phyloP scores from a whole-genome alignment of 208 protist genomes.

The Acanthamoeba royreba region DNA sequence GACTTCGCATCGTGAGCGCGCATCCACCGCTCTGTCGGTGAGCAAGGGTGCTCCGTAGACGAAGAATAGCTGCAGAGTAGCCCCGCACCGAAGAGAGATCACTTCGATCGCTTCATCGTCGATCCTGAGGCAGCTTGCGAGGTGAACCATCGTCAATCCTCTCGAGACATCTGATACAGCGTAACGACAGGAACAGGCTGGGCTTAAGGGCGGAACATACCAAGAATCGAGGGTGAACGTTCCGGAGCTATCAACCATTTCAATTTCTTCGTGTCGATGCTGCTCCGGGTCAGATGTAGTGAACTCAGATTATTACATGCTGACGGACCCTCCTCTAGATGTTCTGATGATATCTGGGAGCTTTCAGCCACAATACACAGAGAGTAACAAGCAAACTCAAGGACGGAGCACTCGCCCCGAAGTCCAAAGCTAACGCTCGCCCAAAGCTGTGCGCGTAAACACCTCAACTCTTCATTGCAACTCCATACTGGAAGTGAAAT shows the following conservation, averaged over 20 bases:
- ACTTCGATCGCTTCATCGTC: background rate
- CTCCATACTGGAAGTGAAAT: no score
- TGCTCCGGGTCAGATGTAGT: background rate
- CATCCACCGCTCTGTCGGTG: no score
- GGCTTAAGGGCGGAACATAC: background rate
- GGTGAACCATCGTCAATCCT: background rate
- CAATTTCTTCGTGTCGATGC: background rate
- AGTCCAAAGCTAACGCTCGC: no score
- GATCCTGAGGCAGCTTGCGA: background rate
- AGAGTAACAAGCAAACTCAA: no score
- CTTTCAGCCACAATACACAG: background rate
- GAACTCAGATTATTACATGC: background rate
- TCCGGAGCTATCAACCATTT: background rate
- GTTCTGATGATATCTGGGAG: background rate
- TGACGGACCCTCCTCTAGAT: background rate
- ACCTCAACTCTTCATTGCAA: no score
- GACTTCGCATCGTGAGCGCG: no score
- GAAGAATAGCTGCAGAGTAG: background rate
- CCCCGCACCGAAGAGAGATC: background rate
- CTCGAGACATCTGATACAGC: no score
- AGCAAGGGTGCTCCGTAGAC: no score
- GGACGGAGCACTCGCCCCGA: no score
- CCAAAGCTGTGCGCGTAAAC: no score
- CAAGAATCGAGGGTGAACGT: background rate
- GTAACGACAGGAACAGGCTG: background rate